Evolutionary conservation across 1,284 basidiomycete genomes (phyloP).

Genomic region (Cutaneotrichosporon sp.): DNA sequence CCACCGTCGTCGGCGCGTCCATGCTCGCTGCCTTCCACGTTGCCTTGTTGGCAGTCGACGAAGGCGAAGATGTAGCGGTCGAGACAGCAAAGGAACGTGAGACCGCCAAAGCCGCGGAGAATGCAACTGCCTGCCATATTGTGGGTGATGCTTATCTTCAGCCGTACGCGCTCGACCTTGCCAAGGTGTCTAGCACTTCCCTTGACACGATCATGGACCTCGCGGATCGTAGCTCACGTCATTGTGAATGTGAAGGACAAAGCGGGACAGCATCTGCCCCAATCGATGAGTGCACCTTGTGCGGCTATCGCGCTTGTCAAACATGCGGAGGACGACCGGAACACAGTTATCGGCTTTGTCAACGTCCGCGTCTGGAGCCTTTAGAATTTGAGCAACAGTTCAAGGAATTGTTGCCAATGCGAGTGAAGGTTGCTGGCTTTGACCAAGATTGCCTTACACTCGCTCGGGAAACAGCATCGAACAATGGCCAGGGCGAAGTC

Average conservation of each 20-base stretch:
- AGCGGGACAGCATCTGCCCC: slow-evolving; percentile 66
- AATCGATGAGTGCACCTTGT: slow-evolving; percentile 68
- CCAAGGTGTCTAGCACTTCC: slow-evolving; percentile 53
- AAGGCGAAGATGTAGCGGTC: slow-evolving; percentile 60
- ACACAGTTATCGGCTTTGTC: slow-evolving; percentile 58
- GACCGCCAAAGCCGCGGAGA: slow-evolving; percentile 47
- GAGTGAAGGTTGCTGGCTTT: slow-evolving; percentile 59
- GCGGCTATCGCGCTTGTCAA: slow-evolving; percentile 72
- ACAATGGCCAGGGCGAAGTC: slow-evolving; percentile 32
- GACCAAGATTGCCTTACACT: slow-evolving; percentile 52
- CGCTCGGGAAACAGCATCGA: background rate
- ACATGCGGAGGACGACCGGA: slow-evolving; percentile 85
- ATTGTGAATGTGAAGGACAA: slow-evolving; percentile 85
- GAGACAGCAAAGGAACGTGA: slow-evolving; percentile 46
- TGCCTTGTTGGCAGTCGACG: slow-evolving; percentile 57
- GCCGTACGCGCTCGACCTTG: slow-evolving; percentile 63
- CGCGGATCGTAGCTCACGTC: slow-evolving; percentile 67
- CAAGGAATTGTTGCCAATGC: slow-evolving; percentile 83
- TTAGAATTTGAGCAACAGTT: slow-evolving; percentile 66
- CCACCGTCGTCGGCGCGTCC: slow-evolving; percentile 87
- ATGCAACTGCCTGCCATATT: slow-evolving; percentile 54
- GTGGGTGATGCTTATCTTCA: slow-evolving; percentile 64
- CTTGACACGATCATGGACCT: slow-evolving; percentile 59
- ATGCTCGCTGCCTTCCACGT: slow-evolving; percentile 75
- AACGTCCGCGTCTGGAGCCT: slow-evolving; percentile 54